Percentiles rank a stretch among this genome's conserved stretches.
Evolutionary conservation across 108 stramenopile genomes (phyloP).

Genomic region (Fistulifera pelliculosa): DNA sequence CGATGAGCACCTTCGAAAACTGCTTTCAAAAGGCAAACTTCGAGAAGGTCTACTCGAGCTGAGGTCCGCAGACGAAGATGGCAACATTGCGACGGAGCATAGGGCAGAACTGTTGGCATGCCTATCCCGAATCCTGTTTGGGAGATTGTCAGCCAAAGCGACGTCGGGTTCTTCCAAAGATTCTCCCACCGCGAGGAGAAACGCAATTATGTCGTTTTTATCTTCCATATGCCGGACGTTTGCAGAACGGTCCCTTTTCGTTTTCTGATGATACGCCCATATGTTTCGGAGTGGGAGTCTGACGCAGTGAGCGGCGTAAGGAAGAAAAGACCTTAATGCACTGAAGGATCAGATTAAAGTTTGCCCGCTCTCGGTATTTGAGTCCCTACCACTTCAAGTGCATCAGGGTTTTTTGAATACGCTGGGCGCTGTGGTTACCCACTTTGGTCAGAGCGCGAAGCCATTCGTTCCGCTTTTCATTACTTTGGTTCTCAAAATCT

Average conservation of each 20-base stretch:
- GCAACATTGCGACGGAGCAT: slow-evolving; percentile 42
- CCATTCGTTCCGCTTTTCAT: slow-evolving; percentile 39
- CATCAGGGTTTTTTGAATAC: slow-evolving; percentile 78
- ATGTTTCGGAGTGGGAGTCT: slow-evolving; percentile 32
- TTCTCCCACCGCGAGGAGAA: slow-evolving; percentile 59
- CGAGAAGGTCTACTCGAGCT: slow-evolving; percentile 63
- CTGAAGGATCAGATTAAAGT: slow-evolving; percentile 8
- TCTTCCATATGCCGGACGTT: slow-evolving; percentile 46
- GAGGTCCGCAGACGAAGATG: slow-evolving; percentile 31
- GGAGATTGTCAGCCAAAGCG: slow-evolving; percentile 49
- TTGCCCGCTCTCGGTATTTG: slow-evolving; percentile 20
- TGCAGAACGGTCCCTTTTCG: slow-evolving; percentile 54
- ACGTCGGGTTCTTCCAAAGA: slow-evolving; percentile 56
- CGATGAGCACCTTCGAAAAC: slow-evolving; percentile 27
- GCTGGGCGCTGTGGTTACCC: slow-evolving; percentile 57
- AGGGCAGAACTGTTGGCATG: slow-evolving; percentile 43
- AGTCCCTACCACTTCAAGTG: slow-evolving; percentile 28
- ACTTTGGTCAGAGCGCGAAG: slow-evolving; percentile 61
- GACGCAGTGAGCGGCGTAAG: background rate
- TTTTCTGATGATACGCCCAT: slow-evolving; percentile 67
- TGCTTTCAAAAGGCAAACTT: slow-evolving; percentile 55
- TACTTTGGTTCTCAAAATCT: slow-evolving; percentile 23
- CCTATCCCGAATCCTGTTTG: slow-evolving; percentile 67
- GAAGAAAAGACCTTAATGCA: slow-evolving; percentile 6
- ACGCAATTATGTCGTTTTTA: slow-evolving; percentile 71